Evolutionary conservation across 768 basidiomycete genomes (phyloP).

Genomic region (Boletus rubescentipes): DNA sequence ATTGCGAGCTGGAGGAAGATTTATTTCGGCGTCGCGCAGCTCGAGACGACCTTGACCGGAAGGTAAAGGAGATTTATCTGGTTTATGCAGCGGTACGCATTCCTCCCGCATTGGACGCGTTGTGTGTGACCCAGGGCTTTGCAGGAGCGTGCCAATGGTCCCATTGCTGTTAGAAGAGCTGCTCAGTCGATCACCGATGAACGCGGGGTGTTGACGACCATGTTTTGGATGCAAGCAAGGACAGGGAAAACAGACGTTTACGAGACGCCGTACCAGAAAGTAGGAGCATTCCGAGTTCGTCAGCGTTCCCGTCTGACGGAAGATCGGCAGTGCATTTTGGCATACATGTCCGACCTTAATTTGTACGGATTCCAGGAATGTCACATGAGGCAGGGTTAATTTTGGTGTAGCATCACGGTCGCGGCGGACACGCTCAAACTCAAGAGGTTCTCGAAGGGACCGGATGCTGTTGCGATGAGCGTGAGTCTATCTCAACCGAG

Average conservation of each 20-base stretch:
- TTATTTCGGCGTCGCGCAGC: slow-evolving; percentile 27
- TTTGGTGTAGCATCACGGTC: slow-evolving; percentile 48
- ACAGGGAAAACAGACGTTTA: slow-evolving; percentile 56
- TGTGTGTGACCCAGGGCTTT: slow-evolving; percentile 28
- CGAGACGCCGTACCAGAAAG: slow-evolving; percentile 76
- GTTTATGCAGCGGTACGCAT: slow-evolving; percentile 27
- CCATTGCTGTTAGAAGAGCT: slow-evolving; percentile 63
- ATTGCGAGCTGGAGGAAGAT: slow-evolving; percentile 61
- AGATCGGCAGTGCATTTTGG: slow-evolving; percentile 64
- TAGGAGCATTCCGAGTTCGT: slow-evolving; percentile 21
- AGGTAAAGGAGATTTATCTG: slow-evolving; percentile 33
- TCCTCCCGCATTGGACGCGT: slow-evolving; percentile 13
- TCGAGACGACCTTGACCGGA: slow-evolving; percentile 34
- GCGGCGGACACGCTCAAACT: slow-evolving; percentile 57
- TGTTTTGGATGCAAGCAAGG: slow-evolving; percentile 82
- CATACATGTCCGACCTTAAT: slow-evolving; percentile 75
- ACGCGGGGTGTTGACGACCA: slow-evolving; percentile 50
- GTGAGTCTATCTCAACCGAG: slow-evolving; percentile 39
- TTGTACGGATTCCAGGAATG: slow-evolving; percentile 52
- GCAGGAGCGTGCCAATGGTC: slow-evolving; percentile 67
- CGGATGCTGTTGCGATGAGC: slow-evolving; percentile 57
- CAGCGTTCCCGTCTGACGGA: slow-evolving; percentile 1
- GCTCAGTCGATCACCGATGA: slow-evolving; percentile 39
- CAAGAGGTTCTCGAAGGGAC: slow-evolving; percentile 46
- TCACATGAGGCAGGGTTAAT: slow-evolving; percentile 4